These are phyloP conservation scores for Boletus sp. DNA, from an alignment of 768 basidiomycete genomes.

Conservation along the genomic window DNA sequence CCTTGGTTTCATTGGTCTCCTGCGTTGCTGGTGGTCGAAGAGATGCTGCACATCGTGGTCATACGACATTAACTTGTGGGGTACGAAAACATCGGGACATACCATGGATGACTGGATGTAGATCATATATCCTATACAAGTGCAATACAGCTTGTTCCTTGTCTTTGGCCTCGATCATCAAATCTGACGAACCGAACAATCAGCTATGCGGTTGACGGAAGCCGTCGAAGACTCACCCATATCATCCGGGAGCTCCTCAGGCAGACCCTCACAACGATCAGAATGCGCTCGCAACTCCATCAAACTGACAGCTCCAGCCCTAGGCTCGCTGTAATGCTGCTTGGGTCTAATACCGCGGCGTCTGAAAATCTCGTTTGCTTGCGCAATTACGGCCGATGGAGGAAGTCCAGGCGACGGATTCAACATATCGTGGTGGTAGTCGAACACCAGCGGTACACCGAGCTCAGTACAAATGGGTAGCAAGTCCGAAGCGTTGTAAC, in stretches of 20 bases:
- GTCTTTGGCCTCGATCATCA: slow-evolving; percentile 94
- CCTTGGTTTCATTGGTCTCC: slow-evolving; percentile 42
- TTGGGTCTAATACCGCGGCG: slow-evolving; percentile 81
- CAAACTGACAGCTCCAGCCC: slow-evolving; percentile 75
- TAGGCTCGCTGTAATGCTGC: slow-evolving; percentile 88
- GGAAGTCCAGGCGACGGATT: slow-evolving; percentile 54
- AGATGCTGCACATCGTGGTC: slow-evolving; percentile 18
- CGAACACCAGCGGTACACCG: slow-evolving; percentile 67
- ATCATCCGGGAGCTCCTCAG: slow-evolving; percentile 60
- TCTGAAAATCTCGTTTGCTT: slow-evolving; percentile 70
- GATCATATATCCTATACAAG: slow-evolving; percentile 70
- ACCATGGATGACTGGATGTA: slow-evolving; percentile 64
- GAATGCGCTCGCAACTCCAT: slow-evolving; percentile 89
- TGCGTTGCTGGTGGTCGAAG: slow-evolving; percentile 42
- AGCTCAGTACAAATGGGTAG: slow-evolving; percentile 86
- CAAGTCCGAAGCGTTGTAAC: slow-evolving; percentile 86
- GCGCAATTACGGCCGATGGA: slow-evolving; percentile 63
- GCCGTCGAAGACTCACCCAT: slow-evolving; percentile 45
- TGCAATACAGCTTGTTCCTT: slow-evolving; percentile 94
- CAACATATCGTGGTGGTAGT: slow-evolving; percentile 83
- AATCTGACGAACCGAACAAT: slow-evolving; percentile 40
- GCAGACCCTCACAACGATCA: slow-evolving; percentile 71
- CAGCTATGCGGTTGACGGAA: background rate
- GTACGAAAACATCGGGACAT: slow-evolving; percentile 10
- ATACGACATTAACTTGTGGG: background rate